Conservation (phyloP, 2,329 filamentous ascomycete species). For the Ustilaginoidea virens region DNA sequence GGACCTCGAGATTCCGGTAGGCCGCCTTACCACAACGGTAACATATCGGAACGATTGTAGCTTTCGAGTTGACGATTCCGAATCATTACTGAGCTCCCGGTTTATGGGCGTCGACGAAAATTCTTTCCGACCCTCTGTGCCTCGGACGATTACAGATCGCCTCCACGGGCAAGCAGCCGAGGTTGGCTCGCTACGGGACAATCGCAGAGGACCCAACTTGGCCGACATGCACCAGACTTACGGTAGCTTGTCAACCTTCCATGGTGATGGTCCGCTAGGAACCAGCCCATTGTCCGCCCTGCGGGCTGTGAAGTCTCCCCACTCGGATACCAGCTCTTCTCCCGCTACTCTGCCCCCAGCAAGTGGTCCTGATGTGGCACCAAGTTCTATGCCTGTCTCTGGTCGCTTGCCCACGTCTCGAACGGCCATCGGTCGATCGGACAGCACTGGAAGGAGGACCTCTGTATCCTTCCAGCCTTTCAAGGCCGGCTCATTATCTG, state of each 20-base stretch:
- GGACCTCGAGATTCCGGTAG: conserved; percentile 72
- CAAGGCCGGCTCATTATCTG: conserved; percentile 89
- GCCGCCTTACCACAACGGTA: conserved; percentile 66
- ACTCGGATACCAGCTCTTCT: conserved; percentile 47
- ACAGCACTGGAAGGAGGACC: conserved; percentile 51
- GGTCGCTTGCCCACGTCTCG: conserved; percentile 16
- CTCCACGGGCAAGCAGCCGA: conserved; percentile 28
- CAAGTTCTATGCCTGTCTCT: conserved; percentile 38
- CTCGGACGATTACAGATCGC: conserved; percentile 34
- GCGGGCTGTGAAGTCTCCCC: conserved; percentile 47
- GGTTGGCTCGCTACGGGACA: conserved; percentile 60
- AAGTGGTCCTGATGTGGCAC: conserved; percentile 24
- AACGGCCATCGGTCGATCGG: conserved; percentile 22
- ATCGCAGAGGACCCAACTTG: conserved; percentile 31
- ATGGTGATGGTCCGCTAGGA: conserved; percentile 61
- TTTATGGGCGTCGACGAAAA: conserved; percentile 87
- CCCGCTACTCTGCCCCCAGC: conserved; percentile 33
- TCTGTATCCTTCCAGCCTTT: conserved; percentile 91
- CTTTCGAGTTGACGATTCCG: conserved; percentile 82
- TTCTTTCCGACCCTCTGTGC: conserved; percentile 67
- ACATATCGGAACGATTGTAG: conserved; percentile 79
- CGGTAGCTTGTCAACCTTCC: conserved; percentile 78
- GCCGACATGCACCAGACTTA: conserved; percentile 64
- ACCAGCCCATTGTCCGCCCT: conserved; percentile 79
- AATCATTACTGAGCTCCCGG: conserved; percentile 77